Evolutionary conservation across 1,284 basidiomycete genomes (phyloP).

Genomic region (Apiotrichum mycotoxinovorans): DNA sequence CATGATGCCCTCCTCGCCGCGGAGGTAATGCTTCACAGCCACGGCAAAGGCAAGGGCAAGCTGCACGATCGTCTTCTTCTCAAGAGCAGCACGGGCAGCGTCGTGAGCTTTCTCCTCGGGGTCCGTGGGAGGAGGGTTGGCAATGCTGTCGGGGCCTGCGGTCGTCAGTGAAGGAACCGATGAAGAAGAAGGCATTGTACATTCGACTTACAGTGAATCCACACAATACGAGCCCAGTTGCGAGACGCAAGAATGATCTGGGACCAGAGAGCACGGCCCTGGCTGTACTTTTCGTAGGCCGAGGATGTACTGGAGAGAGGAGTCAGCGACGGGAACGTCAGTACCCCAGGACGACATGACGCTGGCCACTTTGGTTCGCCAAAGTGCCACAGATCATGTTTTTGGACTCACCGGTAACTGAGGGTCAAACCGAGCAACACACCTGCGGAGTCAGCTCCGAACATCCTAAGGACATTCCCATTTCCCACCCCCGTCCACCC

Average conservation of each 20-base stretch:
- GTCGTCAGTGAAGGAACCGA: neutral
- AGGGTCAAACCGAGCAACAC: conserved; percentile 46
- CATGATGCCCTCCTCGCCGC: conserved; percentile 62
- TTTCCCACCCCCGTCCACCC: no score
- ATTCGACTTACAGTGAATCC: conserved; percentile 46
- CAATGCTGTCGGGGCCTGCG: conserved; percentile 36
- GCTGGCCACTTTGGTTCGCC: neutral
- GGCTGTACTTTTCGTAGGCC: conserved; percentile 71
- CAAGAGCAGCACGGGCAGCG: conserved; percentile 57
- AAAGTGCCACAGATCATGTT: neutral
- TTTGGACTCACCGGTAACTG: conserved; percentile 36
- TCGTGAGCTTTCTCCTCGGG: conserved; percentile 49
- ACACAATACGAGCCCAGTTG: conserved; percentile 41
- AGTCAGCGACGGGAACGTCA: neutral
- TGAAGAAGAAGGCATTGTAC: no score
- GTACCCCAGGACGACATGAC: neutral
- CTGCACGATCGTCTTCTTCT: conserved; percentile 70
- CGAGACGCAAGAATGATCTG: conserved; percentile 58
- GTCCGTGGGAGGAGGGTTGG: conserved; percentile 21
- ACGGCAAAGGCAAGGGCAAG: conserved; percentile 60
- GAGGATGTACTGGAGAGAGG: conserved; percentile 61
- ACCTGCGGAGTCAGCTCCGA: conserved; percentile 24
- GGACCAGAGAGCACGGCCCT: conserved; percentile 67
- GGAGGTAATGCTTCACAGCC: conserved; percentile 53
- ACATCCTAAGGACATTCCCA: no score